phyloP scores from a whole-genome alignment of 768 basidiomycete genomes.

The Boletus rubroflammeus region DNA sequence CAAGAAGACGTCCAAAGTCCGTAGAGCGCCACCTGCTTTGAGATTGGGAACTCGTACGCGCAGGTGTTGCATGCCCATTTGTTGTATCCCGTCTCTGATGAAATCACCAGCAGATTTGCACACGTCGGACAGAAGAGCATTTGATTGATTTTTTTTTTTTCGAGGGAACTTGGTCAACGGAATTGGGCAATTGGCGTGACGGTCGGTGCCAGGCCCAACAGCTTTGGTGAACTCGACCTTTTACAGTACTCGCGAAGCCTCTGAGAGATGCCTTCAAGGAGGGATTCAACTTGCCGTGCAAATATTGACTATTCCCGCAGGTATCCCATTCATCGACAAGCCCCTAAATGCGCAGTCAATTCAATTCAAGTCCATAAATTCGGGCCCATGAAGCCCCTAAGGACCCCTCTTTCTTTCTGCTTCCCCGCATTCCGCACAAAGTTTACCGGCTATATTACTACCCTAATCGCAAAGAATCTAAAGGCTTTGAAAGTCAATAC shows the following conservation, averaged over 20 bases:
- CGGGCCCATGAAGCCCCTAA: neutral
- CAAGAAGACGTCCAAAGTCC: neutral
- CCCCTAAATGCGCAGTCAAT: neutral
- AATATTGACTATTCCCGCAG: neutral
- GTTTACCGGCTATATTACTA: neutral
- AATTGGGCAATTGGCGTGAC: neutral
- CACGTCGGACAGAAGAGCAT: constrained; percentile 98
- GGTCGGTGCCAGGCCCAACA: no score
- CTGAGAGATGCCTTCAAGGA: neutral
- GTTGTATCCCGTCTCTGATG: constrained; percentile 74
- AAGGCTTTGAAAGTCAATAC: neutral
- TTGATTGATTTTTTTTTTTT: no score
- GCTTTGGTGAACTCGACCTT: neutral
- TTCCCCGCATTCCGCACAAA: neutral
- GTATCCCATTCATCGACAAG: neutral
- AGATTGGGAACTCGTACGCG: constrained; percentile 76
- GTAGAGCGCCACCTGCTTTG: constrained; percentile 20
- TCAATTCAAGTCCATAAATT: neutral
- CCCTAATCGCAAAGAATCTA: neutral
- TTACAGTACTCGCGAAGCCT: neutral
- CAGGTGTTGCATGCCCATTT: constrained; percentile 94
- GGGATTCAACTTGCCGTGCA: neutral
- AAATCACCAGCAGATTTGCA: constrained; percentile 80
- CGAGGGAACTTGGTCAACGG: neutral
- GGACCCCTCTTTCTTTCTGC: neutral